phyloP scores from a whole-genome alignment of 495 filamentous ascomycete species.

The Chaetomium cochliodes region DNA sequence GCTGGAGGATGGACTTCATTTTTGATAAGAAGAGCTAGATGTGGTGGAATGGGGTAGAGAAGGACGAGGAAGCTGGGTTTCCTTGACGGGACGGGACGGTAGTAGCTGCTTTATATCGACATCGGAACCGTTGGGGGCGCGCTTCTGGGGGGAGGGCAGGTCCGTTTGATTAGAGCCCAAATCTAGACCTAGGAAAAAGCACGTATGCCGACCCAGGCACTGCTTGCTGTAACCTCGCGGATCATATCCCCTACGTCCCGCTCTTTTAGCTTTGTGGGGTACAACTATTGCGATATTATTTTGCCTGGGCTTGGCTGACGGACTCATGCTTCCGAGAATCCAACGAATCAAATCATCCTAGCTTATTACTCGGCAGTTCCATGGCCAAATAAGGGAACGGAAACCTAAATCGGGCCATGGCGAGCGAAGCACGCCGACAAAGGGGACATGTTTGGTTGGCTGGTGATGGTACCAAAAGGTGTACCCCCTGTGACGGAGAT shows the following conservation, averaged over 20 bases:
- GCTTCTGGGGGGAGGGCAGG: background rate
- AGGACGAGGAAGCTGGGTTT: background rate
- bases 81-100: slow-evolving; percentile 15
- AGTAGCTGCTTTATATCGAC: slow-evolving; percentile 9
- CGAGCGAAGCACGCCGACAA: background rate
- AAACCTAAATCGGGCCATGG: background rate
- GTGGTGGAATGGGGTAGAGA: background rate
- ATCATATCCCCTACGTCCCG: background rate
- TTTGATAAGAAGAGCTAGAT: background rate
- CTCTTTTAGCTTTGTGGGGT: slow-evolving; percentile 11
- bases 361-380: slow-evolving; percentile 7
- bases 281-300: background rate
- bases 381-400: background rate
- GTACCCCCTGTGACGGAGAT: background rate
- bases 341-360: background rate
- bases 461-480: background rate
- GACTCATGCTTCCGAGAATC: background rate
- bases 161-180: background rate
- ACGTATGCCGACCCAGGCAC: background rate
- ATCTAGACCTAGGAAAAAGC: background rate
- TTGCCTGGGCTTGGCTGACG: background rate
- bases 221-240: background rate
- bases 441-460: background rate
- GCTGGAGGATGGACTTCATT: slow-evolving; percentile 40
- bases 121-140: background rate